Evolutionary conservation across 139 green algal species (phyloP), one percentile per base, ranked within the genome.

Genomic region (Picochlorum sp.): DNA sequence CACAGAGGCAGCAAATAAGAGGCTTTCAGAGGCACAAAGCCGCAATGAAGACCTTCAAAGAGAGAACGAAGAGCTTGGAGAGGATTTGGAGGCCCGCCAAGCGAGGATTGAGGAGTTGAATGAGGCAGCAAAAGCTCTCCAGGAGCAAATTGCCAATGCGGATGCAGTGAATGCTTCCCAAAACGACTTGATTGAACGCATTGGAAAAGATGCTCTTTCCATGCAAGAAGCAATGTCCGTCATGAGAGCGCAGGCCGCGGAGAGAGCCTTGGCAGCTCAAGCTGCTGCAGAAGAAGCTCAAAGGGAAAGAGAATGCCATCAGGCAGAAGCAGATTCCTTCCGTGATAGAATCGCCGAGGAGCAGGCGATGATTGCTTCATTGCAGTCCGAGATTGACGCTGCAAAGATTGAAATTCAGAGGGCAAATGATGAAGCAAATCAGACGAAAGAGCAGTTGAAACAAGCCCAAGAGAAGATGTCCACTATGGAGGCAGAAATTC

Each of bases 181-280:
- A 60, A 24, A 24, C 45, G 28, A 21, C 2, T 34, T 55, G 11
- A 49, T 66, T 24, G 24, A 65, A 62, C 62, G 59, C 51, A 18
- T 83, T 60, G 73, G 73, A 13, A 30, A 37, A 16, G 63, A 83
- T 55, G 64, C 18, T 26, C 24, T 82, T 64, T 67, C 21, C 30
- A 66, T 83, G 63, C 57, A 55, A 65, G 57, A 78, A 13, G 76
- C 74, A 16, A 62, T 83, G 60, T 61, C 24, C n/a, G 14, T 68
- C 14, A 76, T 83, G 76, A 81, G 75, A 67, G 57, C 70, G 62
- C 68, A 74, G 56, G 49, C 68, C 3, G 61, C 73, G 14, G 62
- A 79, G 60, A 71, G 63, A 57, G 70, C 65, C 2, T 11, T 60
- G 24, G 66, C 71, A 62, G 76, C 76, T 6, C 60, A 70, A 45